A percentile compares a stretch with the other conserved stretches of the same genome.
These are phyloP conservation scores for Fusarium sp. DNA, from an alignment of 2,329 filamentous ascomycete species.

Conservation along the genomic window DNA sequence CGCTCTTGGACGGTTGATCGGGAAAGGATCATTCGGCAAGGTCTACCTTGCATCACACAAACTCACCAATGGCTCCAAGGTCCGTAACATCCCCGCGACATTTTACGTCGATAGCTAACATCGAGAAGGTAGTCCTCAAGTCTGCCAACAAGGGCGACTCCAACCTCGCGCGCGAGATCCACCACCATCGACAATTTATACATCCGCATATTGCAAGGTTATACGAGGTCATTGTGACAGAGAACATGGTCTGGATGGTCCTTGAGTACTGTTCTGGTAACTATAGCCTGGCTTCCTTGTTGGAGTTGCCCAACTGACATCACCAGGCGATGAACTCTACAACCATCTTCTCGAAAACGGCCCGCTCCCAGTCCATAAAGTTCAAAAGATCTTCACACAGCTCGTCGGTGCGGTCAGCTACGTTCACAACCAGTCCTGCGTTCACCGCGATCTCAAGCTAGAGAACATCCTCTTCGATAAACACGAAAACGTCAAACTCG, in stretches of 20 bases:
- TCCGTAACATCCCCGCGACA: constrained; percentile 55
- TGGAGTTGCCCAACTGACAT: constrained; percentile 44
- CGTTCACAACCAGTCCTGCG: constrained; percentile 94
- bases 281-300: background rate
- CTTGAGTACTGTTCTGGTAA: constrained; percentile 94
- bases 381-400: constrained; percentile 95
- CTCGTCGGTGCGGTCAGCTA: constrained; percentile 95
- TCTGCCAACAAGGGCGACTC: constrained; percentile 96
- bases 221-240: constrained; percentile 98
- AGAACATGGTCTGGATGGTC: constrained; percentile 93
- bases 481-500: constrained; percentile 95
- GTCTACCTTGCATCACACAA: constrained; percentile 97
- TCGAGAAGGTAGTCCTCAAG: constrained; percentile 89
- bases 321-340: constrained; percentile 90
- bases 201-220: constrained; percentile 96
- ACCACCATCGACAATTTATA: constrained; percentile 97
- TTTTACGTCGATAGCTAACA: constrained; percentile 12
- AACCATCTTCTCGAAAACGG: constrained; percentile 93
- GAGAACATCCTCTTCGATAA: constrained; percentile 94
- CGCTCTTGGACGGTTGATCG: constrained; percentile 88
- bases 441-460: constrained; percentile 95
- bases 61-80: constrained; percentile 98
- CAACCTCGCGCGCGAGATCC: constrained; percentile 96
- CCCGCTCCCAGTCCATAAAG: constrained; percentile 84
- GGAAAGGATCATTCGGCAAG: constrained; percentile 98